These are phyloP conservation scores for Phytophthora ohioensis DNA, from an alignment of 352 stramenopile genomes.

Conservation along the genomic window DNA sequence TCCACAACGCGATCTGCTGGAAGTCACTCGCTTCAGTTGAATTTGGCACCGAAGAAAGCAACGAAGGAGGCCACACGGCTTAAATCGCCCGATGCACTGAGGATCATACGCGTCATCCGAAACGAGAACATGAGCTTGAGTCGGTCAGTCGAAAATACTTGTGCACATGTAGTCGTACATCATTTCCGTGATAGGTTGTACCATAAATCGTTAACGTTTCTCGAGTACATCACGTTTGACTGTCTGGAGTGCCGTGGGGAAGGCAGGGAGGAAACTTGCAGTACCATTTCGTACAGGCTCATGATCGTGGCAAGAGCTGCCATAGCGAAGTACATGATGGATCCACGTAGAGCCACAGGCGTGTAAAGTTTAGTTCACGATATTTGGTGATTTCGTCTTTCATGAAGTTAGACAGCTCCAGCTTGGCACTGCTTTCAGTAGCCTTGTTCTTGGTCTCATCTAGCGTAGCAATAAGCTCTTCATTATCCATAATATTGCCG, in stretches of 20 bases:
- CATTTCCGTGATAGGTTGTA: conserved; percentile 91
- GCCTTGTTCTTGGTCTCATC: conserved; percentile 96
- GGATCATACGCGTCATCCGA: conserved; percentile 97
- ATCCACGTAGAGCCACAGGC: conserved; percentile 92
- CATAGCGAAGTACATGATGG: conserved; percentile 96
- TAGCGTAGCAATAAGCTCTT: conserved; percentile 94
- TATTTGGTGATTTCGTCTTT: conserved; percentile 95
- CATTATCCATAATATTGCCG: conserved; percentile 96
- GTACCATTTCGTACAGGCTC: conserved; percentile 96
- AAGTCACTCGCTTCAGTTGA: conserved; percentile 5
- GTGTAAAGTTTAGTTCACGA: conserved; percentile 82
- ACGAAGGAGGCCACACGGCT: conserved; percentile 51
- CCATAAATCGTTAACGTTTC: conserved; percentile 90
- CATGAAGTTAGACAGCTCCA: conserved; percentile 93
- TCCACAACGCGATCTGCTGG: conserved; percentile 61
- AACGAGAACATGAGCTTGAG: conserved; percentile 97
- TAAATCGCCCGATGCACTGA: conserved; percentile 85
- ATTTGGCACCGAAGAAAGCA: too few species aligned
- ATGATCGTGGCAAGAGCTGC: conserved; percentile 93
- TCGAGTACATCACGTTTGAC: conserved; percentile 93
- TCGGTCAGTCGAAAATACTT: conserved; percentile 96
- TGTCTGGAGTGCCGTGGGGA: conserved; percentile 90
- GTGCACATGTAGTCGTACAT: conserved; percentile 98
- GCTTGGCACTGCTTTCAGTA: conserved; percentile 93
- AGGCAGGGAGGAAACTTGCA: conserved; percentile 93